Base-by-base conservation (phyloP, 495 filamentous ascomycete genomes). In the Chaetomium cochliodes region DNA sequence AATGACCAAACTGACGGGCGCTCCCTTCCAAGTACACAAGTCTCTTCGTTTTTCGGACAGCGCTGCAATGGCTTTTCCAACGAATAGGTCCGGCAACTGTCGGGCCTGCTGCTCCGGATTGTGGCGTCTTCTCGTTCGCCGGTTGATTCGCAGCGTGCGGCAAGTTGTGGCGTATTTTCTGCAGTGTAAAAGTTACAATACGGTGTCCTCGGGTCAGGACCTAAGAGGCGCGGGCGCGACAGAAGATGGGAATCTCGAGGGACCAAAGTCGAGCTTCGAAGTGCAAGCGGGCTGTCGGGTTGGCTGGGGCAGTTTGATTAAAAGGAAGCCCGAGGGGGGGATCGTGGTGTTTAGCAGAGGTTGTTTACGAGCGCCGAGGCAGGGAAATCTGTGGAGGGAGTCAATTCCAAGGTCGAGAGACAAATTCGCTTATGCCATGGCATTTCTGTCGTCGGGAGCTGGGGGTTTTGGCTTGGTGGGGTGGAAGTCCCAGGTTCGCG, bases 381-480 rank as follows among this genome's bases (percentile, higher is more conserved):
- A 41, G 47, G 13, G 22, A 46, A 5, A 26, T 2, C 26, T 59
- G 59, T 53, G 60, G 55, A 53, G 63, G 49, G 63, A 61, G 69
- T 75, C 71, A 75, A 75, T 73, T 72, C 67, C 65, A 67, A 67
- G 54, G 66, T 28, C 54, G 44, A 67, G 67, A 67, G 67, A 66
- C 33, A 60, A 59, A 65, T 65, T 67, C 57, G 63, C 60, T 56
- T 60, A 66, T 57, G 66, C 65, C 69, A 73, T 73, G 72, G 69
- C 70, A 69, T 71, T 74, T 70, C 64, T 67, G 65, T 66, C 56
- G 22, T 49, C n/a, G 39, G n/a, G 37, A 18, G 37, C 62, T 65
- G 65, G n/a, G 66, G 58, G 54, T 62, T 58, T 69, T 66, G 26
- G 62, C 53, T 42, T 66, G 64, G 67, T 65, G 72, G 73, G 69